phyloP scores from a whole-genome alignment of 1,139 yeast species.

The Suhomyces taliae region DNA sequence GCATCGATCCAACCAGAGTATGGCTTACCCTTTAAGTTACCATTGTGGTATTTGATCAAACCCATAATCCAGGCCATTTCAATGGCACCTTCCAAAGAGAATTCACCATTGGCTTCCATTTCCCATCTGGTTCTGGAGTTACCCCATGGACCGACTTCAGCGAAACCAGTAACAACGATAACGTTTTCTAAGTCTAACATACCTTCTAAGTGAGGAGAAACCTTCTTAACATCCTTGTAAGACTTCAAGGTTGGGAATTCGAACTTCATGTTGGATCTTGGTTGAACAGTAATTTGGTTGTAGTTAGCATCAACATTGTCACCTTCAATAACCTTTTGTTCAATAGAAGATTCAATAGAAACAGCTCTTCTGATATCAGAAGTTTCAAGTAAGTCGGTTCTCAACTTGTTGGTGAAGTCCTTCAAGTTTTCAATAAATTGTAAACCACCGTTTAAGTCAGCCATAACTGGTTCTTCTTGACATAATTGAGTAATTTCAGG shows the following conservation, averaged over 20 bases:
- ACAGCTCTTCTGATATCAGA: constrained; percentile 96
- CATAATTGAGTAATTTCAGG: constrained; percentile 84
- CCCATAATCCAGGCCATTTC: constrained; percentile 99
- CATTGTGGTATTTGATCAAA: constrained; percentile 88
- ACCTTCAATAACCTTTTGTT: constrained; percentile 90
- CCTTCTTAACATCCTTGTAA: constrained; percentile 67
- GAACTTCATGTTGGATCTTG: constrained; percentile 93
- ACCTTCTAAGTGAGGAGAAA: constrained; percentile 81
- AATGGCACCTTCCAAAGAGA: constrained; percentile 96
- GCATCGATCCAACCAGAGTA: constrained; percentile 98
- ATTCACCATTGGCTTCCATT: constrained; percentile 94
- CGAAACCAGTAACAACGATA: constrained; percentile 93
- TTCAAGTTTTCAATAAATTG: constrained; percentile 90
- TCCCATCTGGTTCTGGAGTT: constrained; percentile 99
- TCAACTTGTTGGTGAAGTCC: constrained; percentile 78
- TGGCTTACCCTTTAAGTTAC: constrained; percentile 82
- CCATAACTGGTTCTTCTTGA: constrained; percentile 93
- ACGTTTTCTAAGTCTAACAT: constrained; percentile 89
- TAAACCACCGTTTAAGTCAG: constrained; percentile 98
- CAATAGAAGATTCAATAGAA: constrained; percentile 87
- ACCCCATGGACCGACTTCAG: constrained; percentile 99
- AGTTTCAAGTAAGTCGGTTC: constrained; percentile 78
- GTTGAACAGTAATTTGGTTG: constrained; percentile 72
- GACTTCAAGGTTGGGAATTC: constrained; percentile 88
- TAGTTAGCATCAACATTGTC: constrained; percentile 85